Conservation (phyloP, 2,329 filamentous ascomycete species). For the Pseudovirgaria hyperparasitica region DNA sequence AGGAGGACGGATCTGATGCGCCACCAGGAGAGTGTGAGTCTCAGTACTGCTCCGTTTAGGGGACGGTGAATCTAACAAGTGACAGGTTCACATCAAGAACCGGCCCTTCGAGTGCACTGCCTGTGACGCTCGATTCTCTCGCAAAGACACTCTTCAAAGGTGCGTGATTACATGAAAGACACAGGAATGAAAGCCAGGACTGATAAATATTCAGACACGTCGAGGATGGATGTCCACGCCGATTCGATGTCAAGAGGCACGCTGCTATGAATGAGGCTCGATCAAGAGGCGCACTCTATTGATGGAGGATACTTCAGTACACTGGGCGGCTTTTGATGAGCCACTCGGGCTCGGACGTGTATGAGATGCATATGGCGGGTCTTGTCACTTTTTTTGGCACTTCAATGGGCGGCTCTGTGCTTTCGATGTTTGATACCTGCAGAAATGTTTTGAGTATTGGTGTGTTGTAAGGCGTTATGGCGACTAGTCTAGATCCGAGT, state of each 20-base stretch:
- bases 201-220: conserved; percentile 45
- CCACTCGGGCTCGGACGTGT: too few relatives aligned
- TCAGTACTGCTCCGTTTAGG: background rate
- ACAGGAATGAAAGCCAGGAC: conserved; percentile 1
- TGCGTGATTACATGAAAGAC: conserved; percentile 25
- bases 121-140: conserved; percentile 59
- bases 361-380: too few relatives aligned
- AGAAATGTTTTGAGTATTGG: too few relatives aligned
- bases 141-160: conserved; percentile 75
- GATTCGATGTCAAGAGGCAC: conserved; percentile 16
- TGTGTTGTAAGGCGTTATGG: too few relatives aligned
- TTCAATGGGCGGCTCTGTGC: too few relatives aligned
- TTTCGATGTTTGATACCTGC: too few relatives aligned
- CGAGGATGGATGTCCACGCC: conserved; percentile 62
- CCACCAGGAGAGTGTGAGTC: conserved; percentile 40
- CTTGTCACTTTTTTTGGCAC: too few relatives aligned
- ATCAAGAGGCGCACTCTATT: too few relatives aligned
- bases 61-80: conserved; percentile 41
- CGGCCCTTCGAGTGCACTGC: conserved; percentile 57
- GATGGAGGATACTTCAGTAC: too few relatives aligned
- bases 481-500: too few relatives aligned
- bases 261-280: background rate
- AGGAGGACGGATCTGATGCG: conserved; percentile 65
- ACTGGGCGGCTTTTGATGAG: too few relatives aligned
- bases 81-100: conserved; percentile 58